A percentile compares a stretch with the other conserved stretches of the same genome.
Conservation (phyloP, 2,329 filamentous ascomycete species). For the Fusarium gaditjirri region DNA sequence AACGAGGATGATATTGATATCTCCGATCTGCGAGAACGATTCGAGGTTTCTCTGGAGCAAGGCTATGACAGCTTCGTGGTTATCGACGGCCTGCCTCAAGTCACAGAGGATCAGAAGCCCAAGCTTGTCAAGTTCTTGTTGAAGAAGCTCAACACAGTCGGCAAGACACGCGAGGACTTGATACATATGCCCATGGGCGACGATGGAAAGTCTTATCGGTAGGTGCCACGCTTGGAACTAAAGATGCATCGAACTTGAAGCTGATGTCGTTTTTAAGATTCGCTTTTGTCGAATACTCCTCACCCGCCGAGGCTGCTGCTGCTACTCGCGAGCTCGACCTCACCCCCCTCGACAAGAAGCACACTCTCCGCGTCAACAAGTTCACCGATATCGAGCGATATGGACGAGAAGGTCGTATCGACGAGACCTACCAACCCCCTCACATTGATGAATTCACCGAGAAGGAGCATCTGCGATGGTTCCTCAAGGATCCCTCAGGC, state of each 20-base stretch:
- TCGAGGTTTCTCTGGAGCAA: conserved; percentile 94
- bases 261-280: conserved; percentile 67
- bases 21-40: conserved; percentile 92
- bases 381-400: conserved; percentile 97
- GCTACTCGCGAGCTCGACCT: conserved; percentile 90
- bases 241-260: conserved; percentile 1
- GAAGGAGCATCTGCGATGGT: conserved; percentile 94
- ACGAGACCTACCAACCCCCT: conserved; percentile 88
- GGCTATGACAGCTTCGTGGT: conserved; percentile 97
- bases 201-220: conserved; percentile 87
- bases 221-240: conserved; percentile 48
- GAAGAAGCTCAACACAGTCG: conserved; percentile 89
- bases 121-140: conserved; percentile 97
- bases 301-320: conserved; percentile 86
- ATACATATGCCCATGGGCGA: conserved; percentile 95
- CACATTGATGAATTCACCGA: conserved; percentile 86
- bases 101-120: conserved; percentile 88
- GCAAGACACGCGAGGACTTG: conserved; percentile 84
- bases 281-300: conserved; percentile 96
- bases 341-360: conserved; percentile 93
- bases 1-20: conserved; percentile 96
- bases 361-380: conserved; percentile 96
- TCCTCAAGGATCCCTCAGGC: conserved; percentile 81
- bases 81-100: conserved; percentile 90
- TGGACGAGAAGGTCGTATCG: conserved; percentile 90